Base-by-base conservation (phyloP, 345 rosid genomes). In the Citrus australasica region DNA sequence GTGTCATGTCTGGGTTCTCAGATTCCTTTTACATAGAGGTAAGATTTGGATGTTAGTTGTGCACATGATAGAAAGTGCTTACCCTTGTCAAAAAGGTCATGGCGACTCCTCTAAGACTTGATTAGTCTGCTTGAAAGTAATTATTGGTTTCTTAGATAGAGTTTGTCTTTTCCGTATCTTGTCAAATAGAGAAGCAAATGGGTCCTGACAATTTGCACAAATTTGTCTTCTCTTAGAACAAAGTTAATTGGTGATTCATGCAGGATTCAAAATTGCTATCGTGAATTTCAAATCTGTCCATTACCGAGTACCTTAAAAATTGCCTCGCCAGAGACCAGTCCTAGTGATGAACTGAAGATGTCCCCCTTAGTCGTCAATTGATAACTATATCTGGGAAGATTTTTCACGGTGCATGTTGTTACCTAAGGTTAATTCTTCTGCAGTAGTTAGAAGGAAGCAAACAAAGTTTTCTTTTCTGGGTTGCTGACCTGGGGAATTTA, bases 1-100 rank as follows among this genome's bases (percentile, higher is more conserved):
- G 95, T 58, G 98, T 95, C 79, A 92, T 95, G 97, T 93, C 98
- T 69, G 98, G 98, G 9, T 89, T 95, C 80, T 88, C 97, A 8
- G 94, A 95, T 89, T 86, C 94, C 46, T 93, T 95, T 82, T 95
- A 95, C 85, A 81, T 56, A 9, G 91, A 94, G 97, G 97, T 94
- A 83, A 73, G 46, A 53, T 69, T 14, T 61, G 65, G 35, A 46
- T 73, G 24, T 55, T 28, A 30, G 42, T 76, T 56, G 25, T 64
- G 0, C 13, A 16, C 22, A 17, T 17, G 40, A 63, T 76, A 72
- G 69, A 21, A 73, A 69, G 67, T 73, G 38, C 30, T 37, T 67
- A 69, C 37, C 38, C 40, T 37, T 37, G 40, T 37, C 53, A 38
- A 17, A 9, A 67, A 5, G 53, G 55, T 37, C 69, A 68, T 64